These are phyloP conservation scores for Pichia sp. DNA, from an alignment of 1,139 yeast genomes.

Conservation along the genomic window DNA sequence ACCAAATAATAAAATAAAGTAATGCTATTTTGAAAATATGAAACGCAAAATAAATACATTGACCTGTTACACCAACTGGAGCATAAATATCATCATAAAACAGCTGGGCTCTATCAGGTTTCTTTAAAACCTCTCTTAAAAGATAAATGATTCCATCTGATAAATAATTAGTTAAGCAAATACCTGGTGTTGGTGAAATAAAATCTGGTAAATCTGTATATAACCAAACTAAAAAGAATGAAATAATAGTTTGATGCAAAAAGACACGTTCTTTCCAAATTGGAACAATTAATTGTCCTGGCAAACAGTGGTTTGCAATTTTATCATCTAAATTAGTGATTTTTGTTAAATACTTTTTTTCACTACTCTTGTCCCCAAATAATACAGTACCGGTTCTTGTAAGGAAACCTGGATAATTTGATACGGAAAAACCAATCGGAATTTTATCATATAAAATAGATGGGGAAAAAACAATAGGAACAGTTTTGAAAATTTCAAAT, in stretches of 20 bases:
- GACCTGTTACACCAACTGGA: conserved; percentile 43
- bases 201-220: conserved; percentile 89
- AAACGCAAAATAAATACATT: conserved; percentile 60
- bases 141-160: conserved; percentile 35
- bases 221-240: conserved; percentile 61
- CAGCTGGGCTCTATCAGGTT: conserved; percentile 36
- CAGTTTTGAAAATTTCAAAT: conserved; percentile 50
- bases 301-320: conserved; percentile 64
- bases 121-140: conserved; percentile 32
- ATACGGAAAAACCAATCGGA: conserved; percentile 64
- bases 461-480: conserved; percentile 79
- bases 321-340: conserved; percentile 38
- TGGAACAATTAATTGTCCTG: conserved; percentile 86
- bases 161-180: conserved; percentile 66
- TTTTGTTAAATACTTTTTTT: conserved; percentile 37
- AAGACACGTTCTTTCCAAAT: conserved; percentile 59
- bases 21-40: conserved; percentile 58
- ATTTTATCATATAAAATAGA: conserved; percentile 57
- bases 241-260: conserved; percentile 40
- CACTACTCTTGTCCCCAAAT: conserved; percentile 55
- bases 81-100: conserved; percentile 39
- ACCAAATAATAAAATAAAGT: conserved; percentile 53
- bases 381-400: conserved; percentile 79
- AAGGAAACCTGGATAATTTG: conserved; percentile 76
- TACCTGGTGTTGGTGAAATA: conserved; percentile 88